Evolutionary conservation across 371 early-diverging fungal genomes (phyloP).

Genomic region (Mortierella sp.): DNA sequence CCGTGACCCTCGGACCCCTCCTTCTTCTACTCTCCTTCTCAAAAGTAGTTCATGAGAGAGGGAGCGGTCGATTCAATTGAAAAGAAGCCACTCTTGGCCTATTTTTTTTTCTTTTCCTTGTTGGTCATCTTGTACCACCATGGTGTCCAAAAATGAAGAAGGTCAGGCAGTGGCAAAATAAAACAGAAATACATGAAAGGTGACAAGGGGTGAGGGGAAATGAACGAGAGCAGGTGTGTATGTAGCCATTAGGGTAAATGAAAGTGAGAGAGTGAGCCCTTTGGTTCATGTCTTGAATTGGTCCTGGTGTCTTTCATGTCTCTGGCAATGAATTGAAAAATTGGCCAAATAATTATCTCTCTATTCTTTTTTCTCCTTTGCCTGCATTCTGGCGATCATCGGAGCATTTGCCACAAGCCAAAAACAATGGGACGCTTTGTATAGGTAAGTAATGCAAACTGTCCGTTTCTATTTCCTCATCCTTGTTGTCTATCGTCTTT

Average conservation of each 20-base stretch:
- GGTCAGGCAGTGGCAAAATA: background rate
- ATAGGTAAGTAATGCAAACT: background rate
- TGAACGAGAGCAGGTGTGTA: background rate
- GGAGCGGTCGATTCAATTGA: too few species aligned
- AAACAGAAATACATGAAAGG: background rate
- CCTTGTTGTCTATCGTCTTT: background rate
- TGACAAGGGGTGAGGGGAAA: background rate
- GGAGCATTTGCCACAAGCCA: too few species aligned
- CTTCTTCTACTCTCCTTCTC: background rate
- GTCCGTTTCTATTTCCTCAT: background rate
- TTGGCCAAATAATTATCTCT: background rate
- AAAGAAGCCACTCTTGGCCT: background rate
- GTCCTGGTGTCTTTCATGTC: background rate
- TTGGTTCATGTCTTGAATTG: background rate
- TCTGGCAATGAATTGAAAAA: too few species aligned
- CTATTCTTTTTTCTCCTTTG: background rate
- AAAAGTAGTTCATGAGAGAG: background rate
- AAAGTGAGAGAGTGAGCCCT: background rate
- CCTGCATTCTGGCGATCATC: too few species aligned
- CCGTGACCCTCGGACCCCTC: background rate
- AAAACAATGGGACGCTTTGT: background rate
- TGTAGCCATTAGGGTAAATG: background rate
- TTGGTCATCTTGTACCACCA: conserved; percentile 21
- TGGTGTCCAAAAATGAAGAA: background rate
- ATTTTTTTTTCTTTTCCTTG: background rate